A percentile compares a stretch with the other conserved stretches of the same genome.
Evolutionary conservation across 768 basidiomycete species (phyloP).

Genomic region (Podaxis pistillaris): DNA sequence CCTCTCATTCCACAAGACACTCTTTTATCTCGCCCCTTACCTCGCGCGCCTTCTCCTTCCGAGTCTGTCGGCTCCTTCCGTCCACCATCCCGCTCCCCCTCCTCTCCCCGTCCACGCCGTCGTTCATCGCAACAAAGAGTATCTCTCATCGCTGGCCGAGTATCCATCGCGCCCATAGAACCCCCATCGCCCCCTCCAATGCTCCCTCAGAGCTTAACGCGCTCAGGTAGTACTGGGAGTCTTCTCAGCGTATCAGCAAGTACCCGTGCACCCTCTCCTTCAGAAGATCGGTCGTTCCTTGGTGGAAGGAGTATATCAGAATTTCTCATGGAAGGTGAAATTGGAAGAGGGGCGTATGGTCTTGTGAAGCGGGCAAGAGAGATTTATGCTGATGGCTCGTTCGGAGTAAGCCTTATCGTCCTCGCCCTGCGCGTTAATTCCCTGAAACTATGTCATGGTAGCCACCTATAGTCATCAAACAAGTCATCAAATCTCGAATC

Average conservation of each 20-base stretch:
- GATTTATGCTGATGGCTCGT: slow-evolving; percentile 65
- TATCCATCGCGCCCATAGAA: slow-evolving; percentile 75
- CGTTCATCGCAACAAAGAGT: slow-evolving; percentile 84
- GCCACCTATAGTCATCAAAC: slow-evolving; percentile 94
- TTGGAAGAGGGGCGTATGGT: slow-evolving; percentile 94
- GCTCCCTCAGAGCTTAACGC: slow-evolving; percentile 60
- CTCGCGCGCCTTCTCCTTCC: slow-evolving; percentile 24
- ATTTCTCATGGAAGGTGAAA: slow-evolving; percentile 83
- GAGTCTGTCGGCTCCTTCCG: slow-evolving; percentile 28
- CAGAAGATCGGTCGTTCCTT: slow-evolving; percentile 42
- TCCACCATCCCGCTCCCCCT: slow-evolving; percentile 45
- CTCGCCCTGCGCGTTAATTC: slow-evolving; percentile 17
- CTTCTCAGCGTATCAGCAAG: slow-evolving; percentile 58
- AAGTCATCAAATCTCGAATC: slow-evolving; percentile 97
- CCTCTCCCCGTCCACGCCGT: slow-evolving; percentile 63
- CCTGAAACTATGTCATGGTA: slow-evolving; percentile 32
- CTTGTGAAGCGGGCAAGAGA: slow-evolving; percentile 89
- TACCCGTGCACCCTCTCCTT: slow-evolving; percentile 64
- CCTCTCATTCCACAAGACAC: slow-evolving; percentile 5
- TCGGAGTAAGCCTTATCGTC: slow-evolving; percentile 65
- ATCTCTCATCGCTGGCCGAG: slow-evolving; percentile 79
- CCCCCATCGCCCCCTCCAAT: slow-evolving; percentile 64
- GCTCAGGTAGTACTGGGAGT: slow-evolving; percentile 63
- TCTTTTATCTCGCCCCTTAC: slow-evolving; percentile 19
- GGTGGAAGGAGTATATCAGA: slow-evolving; percentile 80